Evolutionary conservation across 2,329 filamentous ascomycete species (phyloP).

Genomic region (Fusarium torulosum): DNA sequence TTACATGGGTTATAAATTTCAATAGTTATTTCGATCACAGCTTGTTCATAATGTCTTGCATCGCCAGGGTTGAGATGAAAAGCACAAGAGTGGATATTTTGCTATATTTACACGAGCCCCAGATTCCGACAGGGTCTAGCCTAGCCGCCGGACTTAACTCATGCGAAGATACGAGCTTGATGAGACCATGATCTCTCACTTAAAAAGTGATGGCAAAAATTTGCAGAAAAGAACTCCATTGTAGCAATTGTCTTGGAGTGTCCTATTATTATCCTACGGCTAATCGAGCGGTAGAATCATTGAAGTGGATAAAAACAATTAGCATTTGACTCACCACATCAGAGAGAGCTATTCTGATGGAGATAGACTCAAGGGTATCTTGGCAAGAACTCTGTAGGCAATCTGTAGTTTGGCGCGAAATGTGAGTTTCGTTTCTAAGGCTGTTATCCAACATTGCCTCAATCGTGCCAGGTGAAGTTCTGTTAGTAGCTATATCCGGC

Average conservation of each 20-base stretch:
- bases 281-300: background rate
- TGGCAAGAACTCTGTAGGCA: background rate
- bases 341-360: background rate
- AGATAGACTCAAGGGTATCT: background rate
- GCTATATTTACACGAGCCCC: slow-evolving; percentile 38
- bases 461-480: slow-evolving; percentile 15
- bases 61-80: background rate
- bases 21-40: background rate
- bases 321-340: background rate
- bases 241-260: slow-evolving; percentile 8
- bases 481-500: slow-evolving; percentile 7
- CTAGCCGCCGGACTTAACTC: slow-evolving; percentile 7
- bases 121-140: slow-evolving; percentile 19
- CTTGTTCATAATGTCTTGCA: slow-evolving; percentile 11
- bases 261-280: slow-evolving; percentile 10
- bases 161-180: slow-evolving; percentile 38
- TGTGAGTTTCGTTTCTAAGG: background rate
- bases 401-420: no score
- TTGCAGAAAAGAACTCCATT: slow-evolving; percentile 10
- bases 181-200: slow-evolving; percentile 12
- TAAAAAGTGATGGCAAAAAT: slow-evolving; percentile 1
- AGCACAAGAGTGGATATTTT: slow-evolving; percentile 23
- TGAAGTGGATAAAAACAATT: background rate
- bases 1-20: background rate
- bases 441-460: slow-evolving; percentile 12